Evolutionary conservation across 129 eudicot species (phyloP).

Genomic region (Scalesia atractyloides): DNA sequence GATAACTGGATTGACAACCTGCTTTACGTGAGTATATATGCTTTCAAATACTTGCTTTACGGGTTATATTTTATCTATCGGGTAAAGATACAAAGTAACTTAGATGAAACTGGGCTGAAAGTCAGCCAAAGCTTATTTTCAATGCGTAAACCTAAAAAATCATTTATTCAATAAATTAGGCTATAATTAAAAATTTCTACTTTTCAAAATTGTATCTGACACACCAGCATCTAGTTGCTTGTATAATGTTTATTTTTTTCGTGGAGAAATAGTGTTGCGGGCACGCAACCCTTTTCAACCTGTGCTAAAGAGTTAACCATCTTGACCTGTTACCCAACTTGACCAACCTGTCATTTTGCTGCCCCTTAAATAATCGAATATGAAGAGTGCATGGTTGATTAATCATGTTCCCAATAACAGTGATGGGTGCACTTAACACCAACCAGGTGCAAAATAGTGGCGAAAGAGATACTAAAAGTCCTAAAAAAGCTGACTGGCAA

Average conservation of each 20-base stretch:
- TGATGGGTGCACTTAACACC: conserved; percentile 67
- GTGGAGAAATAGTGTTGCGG: background rate
- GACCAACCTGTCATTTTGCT: too few relatives aligned
- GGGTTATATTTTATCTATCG: background rate
- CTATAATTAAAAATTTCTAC: background rate
- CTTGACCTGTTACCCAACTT: background rate
- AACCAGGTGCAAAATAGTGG: conserved; percentile 59
- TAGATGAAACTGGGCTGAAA: background rate
- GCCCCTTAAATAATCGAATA: too few relatives aligned
- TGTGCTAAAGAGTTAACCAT: background rate
- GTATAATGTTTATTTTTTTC: too few relatives aligned
- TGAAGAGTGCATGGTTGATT: too few relatives aligned
- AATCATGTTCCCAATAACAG: conserved; percentile 27
- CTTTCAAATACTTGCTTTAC: background rate
- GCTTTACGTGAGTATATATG: conserved; percentile 60
- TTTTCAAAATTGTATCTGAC: background rate
- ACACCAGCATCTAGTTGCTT: background rate
- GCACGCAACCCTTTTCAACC: background rate
- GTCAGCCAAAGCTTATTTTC: background rate
- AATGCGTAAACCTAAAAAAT: background rate
- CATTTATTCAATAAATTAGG: background rate
- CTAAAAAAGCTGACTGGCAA: conserved; percentile 59
- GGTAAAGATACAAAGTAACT: background rate
- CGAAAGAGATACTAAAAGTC: conserved; percentile 54
- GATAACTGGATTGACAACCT: conserved; percentile 51